Evolutionary conservation across 495 filamentous ascomycete species (phyloP).

Genomic region (Cercophora samala): DNA sequence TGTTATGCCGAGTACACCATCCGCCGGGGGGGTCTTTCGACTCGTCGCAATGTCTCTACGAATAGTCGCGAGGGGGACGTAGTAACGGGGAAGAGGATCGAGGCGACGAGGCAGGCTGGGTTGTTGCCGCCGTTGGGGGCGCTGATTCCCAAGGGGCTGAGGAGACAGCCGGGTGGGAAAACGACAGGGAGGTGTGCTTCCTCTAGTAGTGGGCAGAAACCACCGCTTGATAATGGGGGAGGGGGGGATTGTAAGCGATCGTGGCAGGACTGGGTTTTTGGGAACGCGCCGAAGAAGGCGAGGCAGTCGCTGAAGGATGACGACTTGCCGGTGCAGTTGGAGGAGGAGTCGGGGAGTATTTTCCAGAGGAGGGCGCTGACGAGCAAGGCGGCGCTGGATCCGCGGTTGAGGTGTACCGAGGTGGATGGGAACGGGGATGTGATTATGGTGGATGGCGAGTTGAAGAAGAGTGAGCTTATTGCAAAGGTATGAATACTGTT

Average conservation of each 20-base stretch:
- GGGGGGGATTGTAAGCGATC: conserved; percentile 39
- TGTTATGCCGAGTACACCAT: conserved; percentile 33
- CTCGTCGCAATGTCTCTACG: conserved; percentile 26
- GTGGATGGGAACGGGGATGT: conserved; percentile 92
- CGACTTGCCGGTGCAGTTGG: conserved; percentile 51
- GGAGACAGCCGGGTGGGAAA: conserved; percentile 18
- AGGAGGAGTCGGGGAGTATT: conserved; percentile 49
- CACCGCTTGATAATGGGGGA: conserved; percentile 26
- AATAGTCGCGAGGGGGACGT: conserved; percentile 20
- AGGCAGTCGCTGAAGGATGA: conserved; percentile 43
- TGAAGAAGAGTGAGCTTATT: conserved; percentile 94
- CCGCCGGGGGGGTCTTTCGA: conserved; percentile 11
- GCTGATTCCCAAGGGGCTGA: conserved; percentile 37
- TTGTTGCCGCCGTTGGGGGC: conserved; percentile 46
- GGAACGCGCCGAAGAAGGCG: conserved; percentile 33
- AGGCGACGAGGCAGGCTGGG: conserved; percentile 36
- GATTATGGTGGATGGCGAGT: conserved; percentile 91
- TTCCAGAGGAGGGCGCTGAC: conserved; percentile 61
- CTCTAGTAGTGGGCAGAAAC: conserved; percentile 33
- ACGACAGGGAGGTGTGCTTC: conserved; percentile 14
- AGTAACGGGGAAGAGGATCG: conserved; percentile 24
- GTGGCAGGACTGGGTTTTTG: conserved; percentile 58
- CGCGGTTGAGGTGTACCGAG: conserved; percentile 86
- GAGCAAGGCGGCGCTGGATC: conserved; percentile 72
- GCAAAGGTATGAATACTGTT: conserved; percentile 66